A percentile compares a stretch with the other conserved stretches of the same genome.
phyloP scores from a whole-genome alignment of 139 green algal species.

The Pseudopediastrum boryanum region DNA sequence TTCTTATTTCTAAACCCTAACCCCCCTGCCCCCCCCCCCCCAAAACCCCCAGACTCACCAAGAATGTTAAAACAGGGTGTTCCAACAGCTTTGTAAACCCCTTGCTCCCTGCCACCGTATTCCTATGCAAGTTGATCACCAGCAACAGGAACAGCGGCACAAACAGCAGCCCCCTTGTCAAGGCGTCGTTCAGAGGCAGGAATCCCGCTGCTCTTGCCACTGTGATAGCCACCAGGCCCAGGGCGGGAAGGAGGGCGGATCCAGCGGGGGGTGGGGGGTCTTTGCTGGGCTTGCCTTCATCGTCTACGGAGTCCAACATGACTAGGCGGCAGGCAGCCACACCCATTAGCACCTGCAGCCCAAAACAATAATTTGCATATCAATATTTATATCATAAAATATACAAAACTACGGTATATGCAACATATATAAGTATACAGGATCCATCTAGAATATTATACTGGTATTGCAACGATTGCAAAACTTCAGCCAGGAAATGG shows the following conservation, averaged over 20 bases:
- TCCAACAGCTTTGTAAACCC: slow-evolving; percentile 14
- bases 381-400: no score
- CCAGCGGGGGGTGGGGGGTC: neutral
- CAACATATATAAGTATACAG: no score
- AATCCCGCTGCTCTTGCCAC: slow-evolving; percentile 19
- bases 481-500: no score
- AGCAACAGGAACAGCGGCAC: slow-evolving; percentile 33
- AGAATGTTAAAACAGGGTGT: slow-evolving; percentile 15
- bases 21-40: neutral
- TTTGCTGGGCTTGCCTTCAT: slow-evolving; percentile 16
- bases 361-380: no score
- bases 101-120: slow-evolving; percentile 17
- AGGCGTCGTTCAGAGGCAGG: slow-evolving; percentile 29
- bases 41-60: slow-evolving; percentile 10
- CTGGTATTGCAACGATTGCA: no score
- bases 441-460: no score
- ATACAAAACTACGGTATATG: no score
- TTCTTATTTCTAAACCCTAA: no score
- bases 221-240: slow-evolving; percentile 25
- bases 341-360: slow-evolving; percentile 31
- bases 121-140: slow-evolving; percentile 28
- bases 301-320: slow-evolving; percentile 26
- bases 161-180: slow-evolving; percentile 35
- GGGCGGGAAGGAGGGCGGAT: slow-evolving; percentile 15
- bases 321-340: slow-evolving; percentile 29